Percentiles rank a stretch among this genome's conserved stretches.
Conservation (phyloP, 2,329 filamentous ascomycete species). For the Calonectria ilicicola region DNA sequence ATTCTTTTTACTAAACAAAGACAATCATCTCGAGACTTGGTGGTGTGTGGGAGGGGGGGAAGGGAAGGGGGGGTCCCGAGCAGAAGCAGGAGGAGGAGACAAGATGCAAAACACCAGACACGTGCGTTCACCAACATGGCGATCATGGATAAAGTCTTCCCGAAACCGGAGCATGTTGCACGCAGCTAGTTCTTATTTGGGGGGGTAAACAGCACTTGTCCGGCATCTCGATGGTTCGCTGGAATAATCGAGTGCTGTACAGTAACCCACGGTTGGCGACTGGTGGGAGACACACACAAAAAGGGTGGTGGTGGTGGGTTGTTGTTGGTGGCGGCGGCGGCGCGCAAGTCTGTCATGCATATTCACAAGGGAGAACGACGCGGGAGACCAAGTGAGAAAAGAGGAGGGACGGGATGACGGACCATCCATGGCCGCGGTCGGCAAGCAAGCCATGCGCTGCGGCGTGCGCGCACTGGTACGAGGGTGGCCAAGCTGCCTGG, state of each 20-base stretch:
- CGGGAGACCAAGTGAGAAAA: slow-evolving; percentile 10
- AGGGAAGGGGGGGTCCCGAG: too few species aligned
- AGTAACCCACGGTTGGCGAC: not conserved
- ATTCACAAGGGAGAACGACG: slow-evolving; percentile 1
- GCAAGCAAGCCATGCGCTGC: slow-evolving; percentile 27
- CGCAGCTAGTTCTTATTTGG: not conserved
- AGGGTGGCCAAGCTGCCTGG: slow-evolving; percentile 10
- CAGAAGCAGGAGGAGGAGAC: too few species aligned
- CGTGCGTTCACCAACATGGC: not conserved
- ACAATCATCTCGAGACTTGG: not conserved
- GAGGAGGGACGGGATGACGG: slow-evolving; percentile 25
- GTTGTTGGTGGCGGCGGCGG: slow-evolving; percentile 13
- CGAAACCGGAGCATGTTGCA: not conserved
- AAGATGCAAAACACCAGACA: slow-evolving; percentile 6
- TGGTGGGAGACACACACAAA: slow-evolving; percentile 5
- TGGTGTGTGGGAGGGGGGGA: not conserved
- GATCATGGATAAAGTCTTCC: not conserved
- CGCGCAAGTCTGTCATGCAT: slow-evolving; percentile 39
- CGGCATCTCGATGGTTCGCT: not conserved
- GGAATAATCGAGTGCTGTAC: not conserved
- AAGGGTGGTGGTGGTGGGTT: not conserved
- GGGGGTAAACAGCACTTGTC: not conserved
- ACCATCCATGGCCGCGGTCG: slow-evolving; percentile 12
- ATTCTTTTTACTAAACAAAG: not conserved
- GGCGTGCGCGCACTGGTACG: slow-evolving; percentile 11